Evolutionary conservation across 208 protist genomes (phyloP).

Genomic region (Acanthamoeba polyphaga): DNA sequence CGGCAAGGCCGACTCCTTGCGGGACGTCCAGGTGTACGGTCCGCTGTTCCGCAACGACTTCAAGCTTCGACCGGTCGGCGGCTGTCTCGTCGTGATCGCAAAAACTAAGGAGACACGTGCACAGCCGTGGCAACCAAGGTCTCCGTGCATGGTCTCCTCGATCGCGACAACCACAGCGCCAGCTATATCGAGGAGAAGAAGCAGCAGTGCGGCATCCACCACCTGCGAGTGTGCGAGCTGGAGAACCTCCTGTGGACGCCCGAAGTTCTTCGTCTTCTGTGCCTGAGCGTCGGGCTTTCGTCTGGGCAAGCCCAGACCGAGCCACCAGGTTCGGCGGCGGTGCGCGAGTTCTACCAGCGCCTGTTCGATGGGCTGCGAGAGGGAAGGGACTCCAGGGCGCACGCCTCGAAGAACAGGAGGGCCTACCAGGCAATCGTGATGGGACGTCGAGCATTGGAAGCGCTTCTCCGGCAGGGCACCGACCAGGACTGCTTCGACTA

Average conservation of each 20-base stretch:
- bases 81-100: neutral
- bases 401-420: neutral
- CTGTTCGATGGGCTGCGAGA: neutral
- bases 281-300: neutral
- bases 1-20: neutral
- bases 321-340: neutral
- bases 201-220: neutral
- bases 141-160: neutral
- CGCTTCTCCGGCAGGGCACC: neutral
- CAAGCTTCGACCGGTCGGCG: neutral
- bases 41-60: neutral
- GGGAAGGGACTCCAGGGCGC: neutral
- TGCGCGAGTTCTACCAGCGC: neutral
- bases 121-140: neutral
- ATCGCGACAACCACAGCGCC: constrained; percentile 18
- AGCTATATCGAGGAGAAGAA: neutral
- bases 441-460: neutral
- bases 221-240: neutral
- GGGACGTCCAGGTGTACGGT: neutral
- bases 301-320: too few species aligned
- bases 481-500: neutral
- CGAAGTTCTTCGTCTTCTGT: constrained; percentile 1
- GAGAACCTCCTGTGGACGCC: constrained; percentile 41
- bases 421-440: neutral
- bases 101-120: neutral